A percentile compares a stretch with the other conserved stretches of the same genome.
phyloP scores from a whole-genome alignment of 305 asterid species.

The Fraxinus greggii region DNA sequence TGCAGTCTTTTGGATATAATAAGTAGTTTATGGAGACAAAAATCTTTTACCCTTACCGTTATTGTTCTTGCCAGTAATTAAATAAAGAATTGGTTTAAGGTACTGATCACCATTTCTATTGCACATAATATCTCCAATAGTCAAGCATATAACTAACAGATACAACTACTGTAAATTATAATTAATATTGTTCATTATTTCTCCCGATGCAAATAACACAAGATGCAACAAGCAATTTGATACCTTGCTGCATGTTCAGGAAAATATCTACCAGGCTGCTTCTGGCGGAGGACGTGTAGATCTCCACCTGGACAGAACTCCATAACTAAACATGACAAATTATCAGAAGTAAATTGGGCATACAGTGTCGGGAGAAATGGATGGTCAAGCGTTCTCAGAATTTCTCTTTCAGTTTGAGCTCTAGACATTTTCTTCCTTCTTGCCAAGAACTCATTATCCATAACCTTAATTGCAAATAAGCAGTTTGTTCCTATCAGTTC shows the following conservation, averaged over 20 bases:
- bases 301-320: slow-evolving; percentile 97
- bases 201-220: background rate
- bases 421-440: slow-evolving; percentile 73
- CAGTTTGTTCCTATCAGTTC: slow-evolving; percentile 70
- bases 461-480: slow-evolving; percentile 82
- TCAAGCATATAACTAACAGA: background rate
- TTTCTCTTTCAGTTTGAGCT: slow-evolving; percentile 92
- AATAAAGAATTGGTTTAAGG: background rate
- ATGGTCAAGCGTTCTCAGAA: slow-evolving; percentile 83
- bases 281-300: slow-evolving; percentile 86
- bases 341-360: slow-evolving; percentile 85
- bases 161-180: background rate
- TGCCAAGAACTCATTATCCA: slow-evolving; percentile 83
- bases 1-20: background rate
- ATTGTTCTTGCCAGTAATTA: background rate
- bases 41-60: background rate
- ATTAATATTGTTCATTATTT: background rate
- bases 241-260: slow-evolving; percentile 93
- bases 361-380: slow-evolving; percentile 93
- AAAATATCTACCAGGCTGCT: slow-evolving; percentile 69
- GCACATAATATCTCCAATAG: background rate
- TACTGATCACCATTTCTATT: background rate
- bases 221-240: background rate
- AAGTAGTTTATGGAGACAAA: background rate
- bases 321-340: slow-evolving; percentile 84